Evolutionary conservation across 1,284 basidiomycete genomes (phyloP), one percentile per base, ranked within the genome.

Genomic region (Cystobasidium pallidum): DNA sequence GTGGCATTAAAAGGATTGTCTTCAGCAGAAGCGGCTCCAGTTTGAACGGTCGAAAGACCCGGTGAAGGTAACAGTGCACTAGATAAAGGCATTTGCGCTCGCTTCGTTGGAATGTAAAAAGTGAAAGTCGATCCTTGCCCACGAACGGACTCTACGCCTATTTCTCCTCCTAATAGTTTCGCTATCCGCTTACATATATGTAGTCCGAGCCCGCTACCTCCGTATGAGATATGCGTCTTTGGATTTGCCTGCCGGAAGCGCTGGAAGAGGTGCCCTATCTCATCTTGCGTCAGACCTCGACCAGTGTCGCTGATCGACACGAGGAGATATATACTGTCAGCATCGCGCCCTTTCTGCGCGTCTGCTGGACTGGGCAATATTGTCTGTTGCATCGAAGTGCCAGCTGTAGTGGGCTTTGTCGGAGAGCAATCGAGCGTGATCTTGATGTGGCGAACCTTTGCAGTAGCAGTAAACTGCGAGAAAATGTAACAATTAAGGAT

Each of bases 191-290:
- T 74, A 39, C 76, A 76, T 36, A 78, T 76, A 61, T 74, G 77
- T 10, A 78, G 68, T 13, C 77, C 77, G 39, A 64, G 30, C 36
- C 77, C 76, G 49, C 66, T 75, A 30, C 76, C 77, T n/a, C 77
- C 77, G 62, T 77, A 78, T 2, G 76, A 75, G 8, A 77, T 72
- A 47, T 77, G 77, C 7, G 77, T 78, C 24, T 70, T 62, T 13
- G 74, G 70, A 28, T 75, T 75, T 1, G 75, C 77, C 64, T 77
- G 77, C 36, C 72, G 72, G 72, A 77, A 77, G 7, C 77, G 72
- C 63, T 77, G 73, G 64, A 78, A 78, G 49, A 78, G 59, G 24
- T 74, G 45, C 13, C 70, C 64, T 28, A 74, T 73, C 49, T 78
- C 76, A 17, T 71, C 74, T 21, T 72, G 64, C 13, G 54, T 73